These are phyloP conservation scores for Paramyrothecium roridum DNA, from an alignment of 2,329 filamentous ascomycete genomes.

Conservation along the genomic window DNA sequence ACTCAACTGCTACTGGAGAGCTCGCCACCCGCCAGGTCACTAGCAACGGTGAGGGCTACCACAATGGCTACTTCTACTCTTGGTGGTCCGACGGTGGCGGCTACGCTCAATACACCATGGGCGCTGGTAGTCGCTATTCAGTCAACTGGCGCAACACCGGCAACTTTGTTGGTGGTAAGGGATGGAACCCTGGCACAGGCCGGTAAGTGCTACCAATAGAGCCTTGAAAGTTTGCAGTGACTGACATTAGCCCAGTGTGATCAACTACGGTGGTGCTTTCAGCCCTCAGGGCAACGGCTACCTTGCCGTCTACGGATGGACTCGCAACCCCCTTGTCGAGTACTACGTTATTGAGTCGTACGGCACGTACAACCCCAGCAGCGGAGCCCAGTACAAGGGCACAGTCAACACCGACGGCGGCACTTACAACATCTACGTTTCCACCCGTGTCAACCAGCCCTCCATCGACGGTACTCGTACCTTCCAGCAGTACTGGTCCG, in stretches of 20 bases:
- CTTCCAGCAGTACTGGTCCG: constrained; percentile 50
- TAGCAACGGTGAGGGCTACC: constrained; percentile 43
- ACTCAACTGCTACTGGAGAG: constrained; percentile 15
- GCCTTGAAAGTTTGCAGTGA: background rate
- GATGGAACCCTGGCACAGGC: constrained; percentile 39
- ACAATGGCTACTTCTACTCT: constrained; percentile 59
- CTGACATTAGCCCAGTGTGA: constrained; percentile 29
- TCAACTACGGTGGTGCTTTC: constrained; percentile 47
- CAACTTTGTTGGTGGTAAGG: constrained; percentile 48
- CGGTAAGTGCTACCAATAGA: constrained; percentile 19
- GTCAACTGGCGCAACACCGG: constrained; percentile 45
- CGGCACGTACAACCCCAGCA: constrained; percentile 38
- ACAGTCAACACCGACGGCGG: constrained; percentile 28
- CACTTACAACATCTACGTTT: constrained; percentile 32
- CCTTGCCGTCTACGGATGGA: constrained; percentile 40
- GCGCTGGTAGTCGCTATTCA: constrained; percentile 44
- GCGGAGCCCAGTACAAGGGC: constrained; percentile 27
- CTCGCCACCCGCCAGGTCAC: constrained; percentile 24
- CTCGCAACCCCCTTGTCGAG: constrained; percentile 9
- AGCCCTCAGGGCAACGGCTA: constrained; percentile 46
- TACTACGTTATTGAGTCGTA: constrained; percentile 39
- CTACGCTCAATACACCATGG: constrained; percentile 53
- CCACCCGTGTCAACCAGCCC: constrained; percentile 35
- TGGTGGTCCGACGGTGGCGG: constrained; percentile 56
- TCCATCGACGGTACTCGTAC: constrained; percentile 44